A percentile compares a stretch with the other conserved stretches of the same genome.
Conservation (phyloP, 2,329 filamentous ascomycete genomes). For the Eurotiales sp. region DNA sequence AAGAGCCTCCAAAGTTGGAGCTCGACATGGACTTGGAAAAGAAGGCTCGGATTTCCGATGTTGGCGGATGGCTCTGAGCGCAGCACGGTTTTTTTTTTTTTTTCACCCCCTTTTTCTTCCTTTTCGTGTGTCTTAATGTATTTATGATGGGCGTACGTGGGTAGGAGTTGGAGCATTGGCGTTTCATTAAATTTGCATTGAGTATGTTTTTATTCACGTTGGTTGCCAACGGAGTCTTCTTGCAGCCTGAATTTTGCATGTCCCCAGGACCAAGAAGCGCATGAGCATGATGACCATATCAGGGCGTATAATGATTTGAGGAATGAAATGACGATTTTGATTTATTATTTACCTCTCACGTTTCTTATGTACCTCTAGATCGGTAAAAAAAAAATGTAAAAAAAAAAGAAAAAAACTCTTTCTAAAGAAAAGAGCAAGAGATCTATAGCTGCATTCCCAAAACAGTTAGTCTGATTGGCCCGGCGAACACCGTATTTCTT, state of each 20-base stretch:
- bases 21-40: slow-evolving; percentile 35
- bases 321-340: slow-evolving; percentile 12
- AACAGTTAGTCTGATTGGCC: too few relatives aligned
- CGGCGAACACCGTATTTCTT: too few relatives aligned
- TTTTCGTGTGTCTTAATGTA: slow-evolving; percentile 10
- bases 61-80: slow-evolving; percentile 36
- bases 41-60: slow-evolving; percentile 23
- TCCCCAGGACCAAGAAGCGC: slow-evolving; percentile 4
- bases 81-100: slow-evolving; percentile 6
- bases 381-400: neutral
- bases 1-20: slow-evolving; percentile 59
- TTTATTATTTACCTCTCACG: neutral
- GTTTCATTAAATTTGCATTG: slow-evolving; percentile 8
- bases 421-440: too few relatives aligned
- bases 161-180: slow-evolving; percentile 11
- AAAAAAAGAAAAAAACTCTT: too few relatives aligned
- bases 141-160: slow-evolving; percentile 12
- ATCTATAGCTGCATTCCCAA: too few relatives aligned
- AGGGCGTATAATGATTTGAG: slow-evolving; percentile 15
- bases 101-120: slow-evolving; percentile 17
- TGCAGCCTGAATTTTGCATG: slow-evolving; percentile 11
- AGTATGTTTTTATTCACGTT: neutral
- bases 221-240: neutral
- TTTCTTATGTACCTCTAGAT: neutral
- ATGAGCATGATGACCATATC: slow-evolving; percentile 15